These are phyloP conservation scores for Rhodotorula sphaerocarpa DNA, from an alignment of 768 basidiomycete genomes.

Conservation along the genomic window DNA sequence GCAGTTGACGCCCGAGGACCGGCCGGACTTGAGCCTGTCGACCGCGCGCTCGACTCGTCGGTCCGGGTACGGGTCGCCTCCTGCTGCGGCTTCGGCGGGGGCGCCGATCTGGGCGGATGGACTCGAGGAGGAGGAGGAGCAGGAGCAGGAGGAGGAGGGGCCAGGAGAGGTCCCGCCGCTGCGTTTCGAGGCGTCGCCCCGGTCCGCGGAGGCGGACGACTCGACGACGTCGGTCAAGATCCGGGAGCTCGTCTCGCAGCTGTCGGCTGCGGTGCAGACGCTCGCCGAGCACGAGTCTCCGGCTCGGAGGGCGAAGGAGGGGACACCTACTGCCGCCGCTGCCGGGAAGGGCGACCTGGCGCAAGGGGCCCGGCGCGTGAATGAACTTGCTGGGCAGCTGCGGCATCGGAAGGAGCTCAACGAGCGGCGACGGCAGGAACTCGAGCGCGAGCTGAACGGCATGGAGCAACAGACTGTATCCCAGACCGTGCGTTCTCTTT, in stretches of 20 bases:
- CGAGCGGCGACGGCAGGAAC: neutral
- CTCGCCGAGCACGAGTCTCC: neutral
- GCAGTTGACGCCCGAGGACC: neutral
- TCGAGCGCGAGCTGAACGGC: slow-evolving; percentile 14
- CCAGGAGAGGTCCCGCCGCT: neutral
- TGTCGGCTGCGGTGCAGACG: slow-evolving; percentile 4
- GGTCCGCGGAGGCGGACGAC: neutral
- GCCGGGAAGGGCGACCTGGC: neutral
- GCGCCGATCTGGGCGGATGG: too few relatives aligned
- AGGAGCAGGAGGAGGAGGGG: neutral
- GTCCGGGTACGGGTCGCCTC: too few relatives aligned
- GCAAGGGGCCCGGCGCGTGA: neutral
- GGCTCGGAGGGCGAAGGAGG: neutral
- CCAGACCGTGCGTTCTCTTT: neutral
- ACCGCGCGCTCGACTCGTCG: neutral
- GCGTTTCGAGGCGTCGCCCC: too few relatives aligned
- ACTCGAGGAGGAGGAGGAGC: neutral
- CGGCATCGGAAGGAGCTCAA: slow-evolving; percentile 11
- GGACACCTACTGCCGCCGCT: neutral
- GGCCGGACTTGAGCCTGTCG: neutral
- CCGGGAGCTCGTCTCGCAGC: slow-evolving; percentile 5
- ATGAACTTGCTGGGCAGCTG: neutral
- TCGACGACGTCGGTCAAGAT: slow-evolving; percentile 2
- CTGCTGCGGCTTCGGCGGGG: too few relatives aligned
- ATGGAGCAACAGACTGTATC: neutral